Percentiles rank a stretch among this genome's conserved stretches.
phyloP scores from a whole-genome alignment of 164 flowering plant genomes.

The Pachysandra terminalis region DNA sequence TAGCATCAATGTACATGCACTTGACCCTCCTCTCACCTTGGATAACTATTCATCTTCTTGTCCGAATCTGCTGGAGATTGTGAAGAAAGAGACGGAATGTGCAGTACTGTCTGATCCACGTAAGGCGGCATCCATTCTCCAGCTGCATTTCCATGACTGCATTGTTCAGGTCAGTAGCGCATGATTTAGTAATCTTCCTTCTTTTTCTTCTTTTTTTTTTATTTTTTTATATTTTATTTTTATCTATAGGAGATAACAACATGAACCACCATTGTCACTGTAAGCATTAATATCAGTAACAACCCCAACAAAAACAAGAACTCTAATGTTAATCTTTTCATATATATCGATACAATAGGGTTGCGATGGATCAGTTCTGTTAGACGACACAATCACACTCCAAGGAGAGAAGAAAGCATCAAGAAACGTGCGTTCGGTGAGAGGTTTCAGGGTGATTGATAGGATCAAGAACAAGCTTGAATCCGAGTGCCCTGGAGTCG shows the following conservation, averaged over 20 bases:
- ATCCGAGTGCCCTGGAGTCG: constrained; percentile 85
- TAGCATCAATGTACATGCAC: constrained; percentile 27
- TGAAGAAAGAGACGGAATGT: constrained; percentile 79
- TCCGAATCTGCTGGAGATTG: constrained; percentile 50
- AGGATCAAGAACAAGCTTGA: no score
- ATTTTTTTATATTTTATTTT: no score
- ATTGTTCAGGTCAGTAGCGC: constrained; percentile 70
- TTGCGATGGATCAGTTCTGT: constrained; percentile 86
- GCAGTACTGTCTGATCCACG: constrained; percentile 72
- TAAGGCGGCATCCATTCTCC: constrained; percentile 66
- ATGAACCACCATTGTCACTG: no score
- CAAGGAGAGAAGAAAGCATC: constrained; percentile 75
- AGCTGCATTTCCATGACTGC: constrained; percentile 93
- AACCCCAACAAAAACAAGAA: no score
- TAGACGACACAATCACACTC: no score
- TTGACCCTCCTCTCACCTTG: constrained; percentile 48
- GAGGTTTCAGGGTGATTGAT: constrained; percentile 67
- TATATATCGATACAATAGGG: constrained; percentile 49
- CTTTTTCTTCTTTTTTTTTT: no score
- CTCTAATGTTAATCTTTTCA: no score
- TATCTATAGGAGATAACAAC: no score
- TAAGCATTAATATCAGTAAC: no score
- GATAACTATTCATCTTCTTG: constrained; percentile 75
- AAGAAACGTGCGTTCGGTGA: constrained; percentile 47
- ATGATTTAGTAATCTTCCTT: not conserved